Evolutionary conservation across 169 alveolate genomes (phyloP).

Genomic region (Neospora caninum): DNA sequence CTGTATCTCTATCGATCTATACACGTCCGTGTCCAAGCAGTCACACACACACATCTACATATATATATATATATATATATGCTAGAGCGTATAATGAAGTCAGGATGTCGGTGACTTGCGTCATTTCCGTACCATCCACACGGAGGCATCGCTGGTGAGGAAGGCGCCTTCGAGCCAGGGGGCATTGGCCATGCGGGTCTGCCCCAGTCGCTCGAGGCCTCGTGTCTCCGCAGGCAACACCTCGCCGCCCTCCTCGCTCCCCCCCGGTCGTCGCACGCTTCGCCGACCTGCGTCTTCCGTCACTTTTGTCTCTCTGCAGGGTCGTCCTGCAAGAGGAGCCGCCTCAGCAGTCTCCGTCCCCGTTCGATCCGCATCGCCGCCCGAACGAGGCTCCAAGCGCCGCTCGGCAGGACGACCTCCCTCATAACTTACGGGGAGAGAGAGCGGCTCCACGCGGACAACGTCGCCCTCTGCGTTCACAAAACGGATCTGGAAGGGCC

Average conservation of each 20-base stretch:
- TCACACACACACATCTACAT: not conserved
- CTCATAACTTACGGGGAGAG: not conserved
- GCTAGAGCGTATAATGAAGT: not conserved
- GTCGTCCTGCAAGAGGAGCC: not conserved
- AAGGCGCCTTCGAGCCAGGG: not conserved
- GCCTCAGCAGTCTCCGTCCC: not conserved
- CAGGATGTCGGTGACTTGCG: not conserved
- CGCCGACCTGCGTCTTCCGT: not conserved
- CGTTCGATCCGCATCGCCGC: not conserved
- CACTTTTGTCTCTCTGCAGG: not conserved
- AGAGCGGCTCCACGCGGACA: not conserved
- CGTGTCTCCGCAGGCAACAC: too few relatives aligned
- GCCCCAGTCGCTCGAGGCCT: not conserved
- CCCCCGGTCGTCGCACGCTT: too few relatives aligned
- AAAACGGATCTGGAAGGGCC: not conserved
- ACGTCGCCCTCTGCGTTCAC: not conserved
- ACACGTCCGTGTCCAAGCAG: not conserved
- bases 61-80: not conserved
- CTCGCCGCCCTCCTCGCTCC: too few relatives aligned
- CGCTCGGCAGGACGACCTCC: not conserved
- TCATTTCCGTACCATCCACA: not conserved
- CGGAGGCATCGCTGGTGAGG: not conserved
- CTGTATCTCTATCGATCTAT: not conserved
- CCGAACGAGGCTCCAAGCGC: too few relatives aligned
- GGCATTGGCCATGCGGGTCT: not conserved